Conservation (phyloP, 2,329 filamentous ascomycete species). For the Geoglossum cookeanum region DNA sequence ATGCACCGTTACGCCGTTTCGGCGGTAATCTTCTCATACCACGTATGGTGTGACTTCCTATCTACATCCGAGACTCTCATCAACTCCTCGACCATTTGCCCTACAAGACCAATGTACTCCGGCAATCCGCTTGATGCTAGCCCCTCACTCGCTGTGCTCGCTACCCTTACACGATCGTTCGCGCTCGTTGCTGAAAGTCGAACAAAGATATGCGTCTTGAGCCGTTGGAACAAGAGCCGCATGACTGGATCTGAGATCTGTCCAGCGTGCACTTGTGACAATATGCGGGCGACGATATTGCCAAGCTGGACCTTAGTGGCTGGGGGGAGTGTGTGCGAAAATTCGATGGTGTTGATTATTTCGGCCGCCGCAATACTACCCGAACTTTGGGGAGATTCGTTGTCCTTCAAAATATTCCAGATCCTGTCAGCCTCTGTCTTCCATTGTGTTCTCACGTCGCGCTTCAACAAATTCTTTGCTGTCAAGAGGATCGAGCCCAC, state of each 20-base stretch:
- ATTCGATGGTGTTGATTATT: conserved; percentile 29
- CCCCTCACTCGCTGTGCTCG: conserved; percentile 48
- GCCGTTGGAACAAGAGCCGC: conserved; percentile 46
- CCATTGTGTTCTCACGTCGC: conserved; percentile 62
- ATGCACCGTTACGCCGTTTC: conserved; percentile 24
- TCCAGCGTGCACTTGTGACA: conserved; percentile 31
- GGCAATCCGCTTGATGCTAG: conserved; percentile 50
- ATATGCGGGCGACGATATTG: conserved; percentile 26
- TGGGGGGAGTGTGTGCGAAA: conserved; percentile 29
- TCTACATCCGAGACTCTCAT: conserved; percentile 47
- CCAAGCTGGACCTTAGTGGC: conserved; percentile 25
- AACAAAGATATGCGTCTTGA: conserved; percentile 38
- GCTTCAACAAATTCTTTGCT: conserved; percentile 66
- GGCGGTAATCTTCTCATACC: conserved; percentile 39
- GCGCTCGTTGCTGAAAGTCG: conserved; percentile 46
- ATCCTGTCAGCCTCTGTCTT: conserved; percentile 55
- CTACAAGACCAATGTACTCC: conserved; percentile 52
- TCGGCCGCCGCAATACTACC: conserved; percentile 29
- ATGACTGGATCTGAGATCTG: conserved; percentile 41
- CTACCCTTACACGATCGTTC: conserved; percentile 50
- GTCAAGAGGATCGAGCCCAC: conserved; percentile 58
- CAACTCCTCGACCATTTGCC: conserved; percentile 50
- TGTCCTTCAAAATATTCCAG: conserved; percentile 44
- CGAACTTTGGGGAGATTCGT: conserved; percentile 34
- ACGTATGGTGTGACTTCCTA: conserved; percentile 44